Evolutionary conservation across 2,329 filamentous ascomycete genomes (phyloP).

Genomic region (Diaporthe batatas): DNA sequence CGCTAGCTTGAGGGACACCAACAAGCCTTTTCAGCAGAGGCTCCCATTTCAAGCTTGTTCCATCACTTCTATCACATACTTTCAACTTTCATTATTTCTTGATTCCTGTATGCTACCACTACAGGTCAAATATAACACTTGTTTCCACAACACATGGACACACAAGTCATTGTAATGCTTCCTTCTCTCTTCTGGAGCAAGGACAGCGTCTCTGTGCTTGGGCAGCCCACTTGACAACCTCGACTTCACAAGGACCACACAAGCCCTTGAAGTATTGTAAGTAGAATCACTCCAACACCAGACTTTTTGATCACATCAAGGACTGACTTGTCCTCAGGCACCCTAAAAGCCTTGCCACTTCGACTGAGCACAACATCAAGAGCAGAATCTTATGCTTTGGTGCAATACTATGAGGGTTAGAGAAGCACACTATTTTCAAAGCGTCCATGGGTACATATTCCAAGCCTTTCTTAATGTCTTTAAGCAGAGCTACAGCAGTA

Average conservation of each 20-base stretch:
- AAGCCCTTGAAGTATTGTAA: not conserved
- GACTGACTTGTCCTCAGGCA: not conserved
- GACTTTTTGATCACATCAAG: not conserved
- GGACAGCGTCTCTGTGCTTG: not conserved
- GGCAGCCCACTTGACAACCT: slow-evolving; percentile 4
- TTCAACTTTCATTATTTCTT: too few species aligned
- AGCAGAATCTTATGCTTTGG: not conserved
- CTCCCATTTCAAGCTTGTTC: too few species aligned
- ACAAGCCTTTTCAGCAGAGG: too few species aligned
- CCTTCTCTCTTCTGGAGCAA: not conserved
- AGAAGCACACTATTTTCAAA: not conserved
- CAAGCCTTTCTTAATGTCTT: not conserved
- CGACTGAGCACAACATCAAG: not conserved
- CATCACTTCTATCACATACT: too few species aligned
- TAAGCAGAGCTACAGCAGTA: slow-evolving; percentile 1
- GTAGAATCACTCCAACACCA: not conserved
- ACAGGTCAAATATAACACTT: not conserved
- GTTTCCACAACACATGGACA: not conserved
- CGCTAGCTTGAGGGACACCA: not conserved
- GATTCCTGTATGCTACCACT: not conserved
- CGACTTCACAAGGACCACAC: slow-evolving; percentile 1
- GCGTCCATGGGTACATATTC: not conserved
- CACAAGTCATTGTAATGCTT: not conserved
- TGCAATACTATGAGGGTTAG: not conserved
- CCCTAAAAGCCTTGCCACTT: not conserved